phyloP scores from a whole-genome alignment of 169 alveolate genomes.

The Cryptosporidium parvum region DNA sequence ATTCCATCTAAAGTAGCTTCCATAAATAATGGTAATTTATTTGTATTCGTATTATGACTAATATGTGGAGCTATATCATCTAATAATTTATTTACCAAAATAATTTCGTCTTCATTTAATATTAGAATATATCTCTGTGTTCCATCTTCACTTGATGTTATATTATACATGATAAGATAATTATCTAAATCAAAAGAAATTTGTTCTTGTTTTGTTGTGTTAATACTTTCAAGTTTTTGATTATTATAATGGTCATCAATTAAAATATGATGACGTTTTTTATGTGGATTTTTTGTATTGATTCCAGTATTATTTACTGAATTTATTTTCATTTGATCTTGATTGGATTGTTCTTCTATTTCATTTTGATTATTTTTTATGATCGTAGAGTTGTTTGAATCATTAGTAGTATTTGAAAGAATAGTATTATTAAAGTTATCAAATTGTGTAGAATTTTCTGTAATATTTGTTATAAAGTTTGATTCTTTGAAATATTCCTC shows the following conservation, averaged over 20 bases:
- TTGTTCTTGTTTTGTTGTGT: neutral
- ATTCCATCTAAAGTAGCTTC: slow-evolving; percentile 32
- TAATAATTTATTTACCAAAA: slow-evolving; percentile 23
- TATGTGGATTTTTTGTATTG: too few relatives aligned
- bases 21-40: slow-evolving; percentile 44
- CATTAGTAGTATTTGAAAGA: neutral
- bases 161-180: slow-evolving; percentile 13
- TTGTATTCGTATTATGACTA: slow-evolving; percentile 23
- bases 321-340: neutral
- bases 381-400: neutral
- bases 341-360: neutral
- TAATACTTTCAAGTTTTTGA: neutral
- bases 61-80: slow-evolving; percentile 39
- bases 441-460: neutral
- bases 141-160: slow-evolving; percentile 16
- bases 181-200: neutral
- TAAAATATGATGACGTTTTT: neutral
- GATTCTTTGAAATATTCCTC: neutral
- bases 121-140: slow-evolving; percentile 3
- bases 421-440: neutral
- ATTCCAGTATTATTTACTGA: neutral
- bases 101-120: slow-evolving; percentile 10
- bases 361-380: neutral
- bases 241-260: neutral
- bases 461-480: neutral